These are phyloP conservation scores for Smithsoniella earleae DNA, from an alignment of 163 green algal genomes.

Conservation along the genomic window DNA sequence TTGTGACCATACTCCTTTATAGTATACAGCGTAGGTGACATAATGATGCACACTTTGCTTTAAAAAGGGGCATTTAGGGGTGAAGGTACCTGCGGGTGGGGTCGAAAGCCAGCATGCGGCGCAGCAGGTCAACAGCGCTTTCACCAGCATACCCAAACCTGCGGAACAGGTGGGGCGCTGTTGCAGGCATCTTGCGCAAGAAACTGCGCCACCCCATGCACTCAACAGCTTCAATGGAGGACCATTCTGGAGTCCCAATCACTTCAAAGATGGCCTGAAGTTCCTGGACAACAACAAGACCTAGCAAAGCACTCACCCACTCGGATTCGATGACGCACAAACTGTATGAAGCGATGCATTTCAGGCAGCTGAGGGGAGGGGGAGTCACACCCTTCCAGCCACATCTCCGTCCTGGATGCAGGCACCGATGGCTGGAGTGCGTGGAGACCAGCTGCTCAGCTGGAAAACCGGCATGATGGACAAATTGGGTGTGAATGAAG, in stretches of 20 bases:
- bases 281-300: conserved; percentile 38
- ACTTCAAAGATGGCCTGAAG: conserved; percentile 74
- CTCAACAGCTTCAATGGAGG: conserved; percentile 58
- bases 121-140: conserved; percentile 67
- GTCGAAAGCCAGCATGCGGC: conserved; percentile 76
- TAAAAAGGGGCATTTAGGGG: not conserved
- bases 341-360: not conserved
- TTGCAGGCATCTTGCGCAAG: conserved; percentile 47
- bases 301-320: not conserved
- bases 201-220: conserved; percentile 60
- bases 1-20: too few relatives aligned
- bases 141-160: conserved; percentile 64
- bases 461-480: conserved; percentile 28
- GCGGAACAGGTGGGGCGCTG: conserved; percentile 52
- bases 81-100: conserved; percentile 43
- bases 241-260: conserved; percentile 75
- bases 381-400: not conserved
- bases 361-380: not conserved
- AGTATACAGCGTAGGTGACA: not conserved
- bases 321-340: not conserved
- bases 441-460: conserved; percentile 4
- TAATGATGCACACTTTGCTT: conserved; percentile 26
- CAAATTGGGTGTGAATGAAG: conserved; percentile 30
- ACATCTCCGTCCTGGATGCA: conserved; percentile 29
- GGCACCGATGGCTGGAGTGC: conserved; percentile 33